Percentiles rank a stretch among this genome's conserved stretches.
These are phyloP conservation scores for Salix viminalis DNA, from an alignment of 345 rosid genomes.

Conservation along the genomic window DNA sequence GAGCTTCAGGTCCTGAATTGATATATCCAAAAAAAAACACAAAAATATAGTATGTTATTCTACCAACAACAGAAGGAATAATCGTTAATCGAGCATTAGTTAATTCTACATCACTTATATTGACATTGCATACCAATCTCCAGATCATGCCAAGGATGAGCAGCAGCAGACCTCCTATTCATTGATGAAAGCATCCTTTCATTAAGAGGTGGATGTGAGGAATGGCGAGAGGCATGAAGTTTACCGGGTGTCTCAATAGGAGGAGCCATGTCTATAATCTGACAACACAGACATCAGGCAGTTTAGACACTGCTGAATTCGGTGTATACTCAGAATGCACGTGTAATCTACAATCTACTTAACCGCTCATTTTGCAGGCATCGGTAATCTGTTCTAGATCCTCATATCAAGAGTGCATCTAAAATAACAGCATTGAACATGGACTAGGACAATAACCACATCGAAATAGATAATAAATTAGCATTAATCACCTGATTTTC, in stretches of 20 bases:
- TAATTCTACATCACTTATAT: neutral
- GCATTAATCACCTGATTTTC: too few relatives aligned
- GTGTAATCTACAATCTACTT: too few relatives aligned
- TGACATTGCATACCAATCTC: conserved; percentile 62
- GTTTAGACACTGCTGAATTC: too few relatives aligned
- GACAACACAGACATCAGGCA: neutral
- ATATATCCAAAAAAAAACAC: neutral
- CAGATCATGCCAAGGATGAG: conserved; percentile 99
- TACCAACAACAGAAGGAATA: neutral
- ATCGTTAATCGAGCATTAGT: neutral
- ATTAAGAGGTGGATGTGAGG: conserved; percentile 66
- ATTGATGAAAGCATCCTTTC: conserved; percentile 92
- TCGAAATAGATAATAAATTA: too few relatives aligned
- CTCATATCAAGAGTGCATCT: too few relatives aligned
- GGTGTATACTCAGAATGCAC: too few relatives aligned
- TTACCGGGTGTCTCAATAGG: conserved; percentile 53
- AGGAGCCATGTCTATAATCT: conserved; percentile 57
- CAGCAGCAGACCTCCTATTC: conserved; percentile 88
- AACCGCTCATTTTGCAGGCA: too few relatives aligned
- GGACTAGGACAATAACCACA: too few relatives aligned
- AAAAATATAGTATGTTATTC: neutral
- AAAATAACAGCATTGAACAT: too few relatives aligned
- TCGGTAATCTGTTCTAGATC: too few relatives aligned
- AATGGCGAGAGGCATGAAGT: conserved; percentile 23
- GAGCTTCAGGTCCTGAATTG: conserved; percentile 31